These are phyloP conservation scores for Prunus yedoensis DNA, from an alignment of 331 rosid species.

Conservation along the genomic window DNA sequence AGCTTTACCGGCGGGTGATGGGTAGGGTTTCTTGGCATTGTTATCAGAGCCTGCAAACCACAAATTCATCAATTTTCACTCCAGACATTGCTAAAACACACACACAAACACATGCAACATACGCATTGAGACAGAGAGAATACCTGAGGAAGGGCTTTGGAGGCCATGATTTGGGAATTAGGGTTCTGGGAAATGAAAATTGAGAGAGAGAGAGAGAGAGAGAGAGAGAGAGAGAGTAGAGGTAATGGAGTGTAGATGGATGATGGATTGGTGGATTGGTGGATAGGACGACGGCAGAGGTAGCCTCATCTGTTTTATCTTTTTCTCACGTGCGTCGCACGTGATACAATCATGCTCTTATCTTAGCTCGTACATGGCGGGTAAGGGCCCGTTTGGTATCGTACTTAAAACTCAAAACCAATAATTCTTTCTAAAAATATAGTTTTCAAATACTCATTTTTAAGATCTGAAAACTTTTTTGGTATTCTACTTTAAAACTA, in stretches of 20 bases:
- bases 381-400: too few species aligned
- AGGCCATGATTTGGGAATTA: slow-evolving; percentile 46
- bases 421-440: too few species aligned
- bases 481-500: too few species aligned
- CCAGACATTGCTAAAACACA: not conserved
- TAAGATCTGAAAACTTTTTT: too few species aligned
- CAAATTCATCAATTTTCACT: not conserved
- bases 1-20: slow-evolving; percentile 38
- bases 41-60: slow-evolving; percentile 46
- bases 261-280: not conserved
- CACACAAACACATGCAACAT: not conserved
- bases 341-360: not conserved
- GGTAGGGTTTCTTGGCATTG: slow-evolving; percentile 45
- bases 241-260: slow-evolving; percentile 27
- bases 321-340: slow-evolving; percentile 17
- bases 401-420: too few species aligned
- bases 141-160: slow-evolving; percentile 79
- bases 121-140: not conserved
- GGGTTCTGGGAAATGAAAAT: slow-evolving; percentile 17
- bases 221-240: slow-evolving; percentile 18
- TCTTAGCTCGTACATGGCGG: too few species aligned
- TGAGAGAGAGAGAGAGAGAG: slow-evolving; percentile 13
- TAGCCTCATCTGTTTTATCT: slow-evolving; percentile 55
- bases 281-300: not conserved
- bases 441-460: too few species aligned